phyloP scores from a whole-genome alignment of 768 basidiomycete species.

The Megacollybia marginata region DNA sequence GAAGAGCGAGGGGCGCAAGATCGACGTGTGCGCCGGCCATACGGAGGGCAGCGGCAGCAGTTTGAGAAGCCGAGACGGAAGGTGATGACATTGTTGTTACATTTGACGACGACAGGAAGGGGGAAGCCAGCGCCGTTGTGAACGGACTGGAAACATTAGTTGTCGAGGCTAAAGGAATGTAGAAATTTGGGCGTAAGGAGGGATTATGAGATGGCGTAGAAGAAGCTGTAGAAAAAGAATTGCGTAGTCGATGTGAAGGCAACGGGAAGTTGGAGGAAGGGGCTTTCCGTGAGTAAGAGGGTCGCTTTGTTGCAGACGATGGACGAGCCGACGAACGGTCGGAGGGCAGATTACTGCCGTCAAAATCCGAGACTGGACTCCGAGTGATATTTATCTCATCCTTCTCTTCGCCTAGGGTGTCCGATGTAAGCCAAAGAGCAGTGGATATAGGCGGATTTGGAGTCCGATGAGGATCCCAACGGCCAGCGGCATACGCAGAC shows the following conservation, averaged over 20 bases:
- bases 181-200: background rate
- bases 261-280: background rate
- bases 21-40: constrained; percentile 80
- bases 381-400: no score
- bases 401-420: background rate
- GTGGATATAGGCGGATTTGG: constrained; percentile 47
- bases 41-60: constrained; percentile 67
- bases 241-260: constrained; percentile 25
- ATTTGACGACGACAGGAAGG: background rate
- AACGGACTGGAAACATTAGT: background rate
- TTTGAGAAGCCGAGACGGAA: constrained; percentile 8
- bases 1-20: constrained; percentile 80
- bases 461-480: constrained; percentile 72
- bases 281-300: background rate
- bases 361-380: no score
- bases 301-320: background rate
- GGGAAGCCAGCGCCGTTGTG: background rate
- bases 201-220: constrained; percentile 9
- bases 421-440: background rate
- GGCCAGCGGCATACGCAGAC: constrained; percentile 65
- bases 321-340: no score
- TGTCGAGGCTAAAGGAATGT: background rate
- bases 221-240: constrained; percentile 22
- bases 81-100: background rate
- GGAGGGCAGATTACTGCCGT: no score